Conservation (phyloP, 768 basidiomycete genomes). For the Tulasnella sp. region DNA sequence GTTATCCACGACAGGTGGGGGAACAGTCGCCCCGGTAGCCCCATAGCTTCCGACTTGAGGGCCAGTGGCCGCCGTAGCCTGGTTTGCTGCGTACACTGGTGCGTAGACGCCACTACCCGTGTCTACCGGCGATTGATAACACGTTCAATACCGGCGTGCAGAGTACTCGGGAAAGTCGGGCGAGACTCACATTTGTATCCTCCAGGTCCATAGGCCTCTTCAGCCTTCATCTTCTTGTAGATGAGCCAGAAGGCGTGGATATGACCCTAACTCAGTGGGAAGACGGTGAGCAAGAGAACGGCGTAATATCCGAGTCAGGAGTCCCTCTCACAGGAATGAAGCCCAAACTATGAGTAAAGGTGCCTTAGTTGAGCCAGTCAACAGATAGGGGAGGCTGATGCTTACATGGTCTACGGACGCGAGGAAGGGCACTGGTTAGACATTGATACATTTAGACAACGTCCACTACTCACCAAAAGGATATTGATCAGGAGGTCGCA, state of each 20-base stretch:
- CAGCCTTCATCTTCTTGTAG: slow-evolving; percentile 81
- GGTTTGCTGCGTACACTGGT: slow-evolving; percentile 35
- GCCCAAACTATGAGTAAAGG: neutral
- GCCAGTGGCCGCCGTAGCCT: neutral
- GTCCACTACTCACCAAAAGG: slow-evolving; percentile 41
- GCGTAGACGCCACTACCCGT: slow-evolving; percentile 43
- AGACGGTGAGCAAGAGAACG: slow-evolving; percentile 44
- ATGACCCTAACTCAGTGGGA: slow-evolving; percentile 71
- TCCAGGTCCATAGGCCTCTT: slow-evolving; percentile 58
- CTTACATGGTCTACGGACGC: slow-evolving; percentile 54
- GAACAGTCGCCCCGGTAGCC: too few relatives aligned
- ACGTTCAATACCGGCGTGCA: neutral
- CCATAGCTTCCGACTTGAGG: too few relatives aligned
- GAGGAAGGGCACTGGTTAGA: neutral
- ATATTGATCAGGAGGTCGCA: slow-evolving; percentile 86
- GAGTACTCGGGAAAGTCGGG: neutral
- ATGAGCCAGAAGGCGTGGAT: slow-evolving; percentile 85
- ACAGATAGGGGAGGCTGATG: neutral
- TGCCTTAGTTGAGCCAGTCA: neutral
- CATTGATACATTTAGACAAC: neutral
- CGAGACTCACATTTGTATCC: slow-evolving; percentile 66
- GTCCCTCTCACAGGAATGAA: slow-evolving; percentile 23
- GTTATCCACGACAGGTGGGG: too few relatives aligned
- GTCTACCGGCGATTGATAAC: slow-evolving; percentile 33
- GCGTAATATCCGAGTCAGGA: neutral